These are phyloP conservation scores for Chlorella sp. DNA, from an alignment of 139 green algal species.

Conservation along the genomic window DNA sequence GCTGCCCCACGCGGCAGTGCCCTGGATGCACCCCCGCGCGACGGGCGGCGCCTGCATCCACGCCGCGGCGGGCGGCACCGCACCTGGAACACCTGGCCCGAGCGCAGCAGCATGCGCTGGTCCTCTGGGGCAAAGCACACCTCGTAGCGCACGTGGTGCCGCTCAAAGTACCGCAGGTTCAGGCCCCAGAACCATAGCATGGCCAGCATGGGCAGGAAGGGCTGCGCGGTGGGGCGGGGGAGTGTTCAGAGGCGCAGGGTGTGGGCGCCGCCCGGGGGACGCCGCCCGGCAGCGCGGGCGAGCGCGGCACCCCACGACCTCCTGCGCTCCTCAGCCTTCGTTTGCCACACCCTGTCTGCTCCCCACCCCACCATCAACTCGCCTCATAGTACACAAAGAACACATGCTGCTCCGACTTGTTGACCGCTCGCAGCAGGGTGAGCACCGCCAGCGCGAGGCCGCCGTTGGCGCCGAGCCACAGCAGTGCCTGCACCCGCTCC, in stretches of 20 bases:
- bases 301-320: too few relatives aligned
- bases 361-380: background rate
- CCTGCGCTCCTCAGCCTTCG: too few relatives aligned
- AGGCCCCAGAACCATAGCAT: conserved; percentile 83
- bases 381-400: conserved; percentile 15
- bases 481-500: background rate
- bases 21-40: too few relatives aligned
- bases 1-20: too few relatives aligned
- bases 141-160: conserved; percentile 60
- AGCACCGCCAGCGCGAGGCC: too few relatives aligned
- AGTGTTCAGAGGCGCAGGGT: too few relatives aligned
- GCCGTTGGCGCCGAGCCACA: too few relatives aligned
- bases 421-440: background rate
- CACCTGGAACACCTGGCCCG: conserved; percentile 41
- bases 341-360: too few relatives aligned
- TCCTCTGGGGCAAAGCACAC: conserved; percentile 69
- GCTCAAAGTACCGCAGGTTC: conserved; percentile 62
- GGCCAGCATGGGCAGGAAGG: conserved; percentile 63
- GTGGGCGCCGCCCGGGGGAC: too few relatives aligned
- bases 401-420: background rate
- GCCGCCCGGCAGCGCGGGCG: too few relatives aligned
- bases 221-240: conserved; percentile 55
- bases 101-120: conserved; percentile 51
- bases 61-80: too few relatives aligned
- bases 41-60: too few relatives aligned